Percentiles rank a stretch among this genome's conserved stretches.
Evolutionary conservation across 495 filamentous ascomycete genomes (phyloP).

Genomic region (Tuber melanosporum): DNA sequence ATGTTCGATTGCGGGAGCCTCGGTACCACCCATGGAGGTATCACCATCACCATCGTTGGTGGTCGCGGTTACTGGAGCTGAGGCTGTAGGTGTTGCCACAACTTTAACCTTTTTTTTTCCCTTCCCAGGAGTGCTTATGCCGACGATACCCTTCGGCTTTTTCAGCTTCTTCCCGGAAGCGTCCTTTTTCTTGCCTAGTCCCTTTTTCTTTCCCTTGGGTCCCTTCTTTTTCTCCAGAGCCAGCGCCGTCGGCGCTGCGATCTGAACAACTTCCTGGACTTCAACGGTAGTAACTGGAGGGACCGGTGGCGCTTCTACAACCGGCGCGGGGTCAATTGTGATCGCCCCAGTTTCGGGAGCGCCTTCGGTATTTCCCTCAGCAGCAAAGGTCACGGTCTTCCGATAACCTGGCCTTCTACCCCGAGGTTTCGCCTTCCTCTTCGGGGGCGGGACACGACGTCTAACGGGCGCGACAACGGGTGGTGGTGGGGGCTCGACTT

Average conservation of each 20-base stretch:
- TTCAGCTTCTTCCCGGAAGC: background rate
- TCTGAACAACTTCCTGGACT: slow-evolving; percentile 3
- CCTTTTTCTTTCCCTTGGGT: background rate
- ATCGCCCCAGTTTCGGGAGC: background rate
- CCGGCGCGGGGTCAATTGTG: background rate
- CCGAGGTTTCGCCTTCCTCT: slow-evolving; percentile 44
- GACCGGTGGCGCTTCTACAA: background rate
- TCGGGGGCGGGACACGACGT: slow-evolving; percentile 63
- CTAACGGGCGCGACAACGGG: slow-evolving; percentile 53
- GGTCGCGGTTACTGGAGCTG: background rate
- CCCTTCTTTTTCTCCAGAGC: background rate
- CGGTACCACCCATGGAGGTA: background rate
- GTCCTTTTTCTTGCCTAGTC: background rate
- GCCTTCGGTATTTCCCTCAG: slow-evolving; percentile 14
- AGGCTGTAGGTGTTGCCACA: background rate
- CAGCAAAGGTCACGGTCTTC: slow-evolving; percentile 42
- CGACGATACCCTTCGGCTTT: background rate
- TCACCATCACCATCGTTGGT: slow-evolving; percentile 4
- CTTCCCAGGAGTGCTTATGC: background rate
- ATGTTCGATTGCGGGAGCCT: background rate
- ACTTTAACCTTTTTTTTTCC: background rate
- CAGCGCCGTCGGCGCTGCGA: background rate
- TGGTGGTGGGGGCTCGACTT: slow-evolving; percentile 57
- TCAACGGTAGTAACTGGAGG: slow-evolving; percentile 1
- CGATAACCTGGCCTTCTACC: slow-evolving; percentile 38